Evolutionary conservation across 2,329 filamentous ascomycete species (phyloP), one percentile per base, ranked within the genome.

Genomic region (Teratosphaeria viscida): DNA sequence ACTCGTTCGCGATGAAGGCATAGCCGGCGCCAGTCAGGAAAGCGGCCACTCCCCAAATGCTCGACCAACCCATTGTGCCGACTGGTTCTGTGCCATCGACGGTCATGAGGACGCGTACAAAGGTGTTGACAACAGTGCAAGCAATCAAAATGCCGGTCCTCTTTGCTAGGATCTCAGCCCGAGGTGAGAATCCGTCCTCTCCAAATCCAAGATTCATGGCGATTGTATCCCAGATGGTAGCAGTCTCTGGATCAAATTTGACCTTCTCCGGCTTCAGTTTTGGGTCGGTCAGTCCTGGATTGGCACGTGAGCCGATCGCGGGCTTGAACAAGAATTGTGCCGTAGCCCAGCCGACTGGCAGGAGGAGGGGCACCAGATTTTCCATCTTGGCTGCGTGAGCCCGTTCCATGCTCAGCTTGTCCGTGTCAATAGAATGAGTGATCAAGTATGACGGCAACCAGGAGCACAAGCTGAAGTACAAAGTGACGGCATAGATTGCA

Each of bases 261-360:
- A 78, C 75, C 57, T 78, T 78, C 62, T 85, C 60, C 54, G 61
- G 61, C 34, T 63, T 60, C 12, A 64, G 35, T 14, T 57, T 58
- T 7, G 62, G 59, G 26, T 68, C 64, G 2, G 64, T 67, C 10
- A 68, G 58, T n/a, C 65, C 65, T 26, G 66, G 65, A 54, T 65
- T 68, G n/a, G 59, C 63, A 49, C 61, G 57, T 43, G 78, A 64
- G 6, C 80, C 76, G 19, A 83, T 81, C 26, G 84, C 81, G 1
- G 87, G 85, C 47, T 84, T 82, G 72, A 96, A 95, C 65, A 96
- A 83, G 71, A 95, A 92, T 54, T 82, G 81, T 62, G 85, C 85
- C 4, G 87, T 85, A 0, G 89, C 88, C 62, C 84, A 78, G 2
- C 91, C 92, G 19, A 89, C 80, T 1, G 86, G 85, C 3, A 90